Evolutionary conservation across 129 eudicot species (phyloP).

Genomic region (Chrysanthemum makinoi): DNA sequence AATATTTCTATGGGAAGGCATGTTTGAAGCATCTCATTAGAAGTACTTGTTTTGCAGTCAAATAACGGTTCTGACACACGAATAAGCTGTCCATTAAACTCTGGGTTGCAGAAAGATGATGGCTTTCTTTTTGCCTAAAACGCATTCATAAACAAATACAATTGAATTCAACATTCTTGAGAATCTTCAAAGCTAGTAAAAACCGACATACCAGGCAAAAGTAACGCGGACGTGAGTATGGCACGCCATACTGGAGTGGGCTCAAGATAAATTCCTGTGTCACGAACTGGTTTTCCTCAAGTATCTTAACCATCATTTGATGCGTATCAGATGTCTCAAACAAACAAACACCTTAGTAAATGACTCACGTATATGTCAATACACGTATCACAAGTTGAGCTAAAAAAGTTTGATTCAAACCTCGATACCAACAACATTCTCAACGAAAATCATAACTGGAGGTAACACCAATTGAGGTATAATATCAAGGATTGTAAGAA

Average conservation of each 20-base stretch:
- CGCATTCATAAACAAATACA: constrained; percentile 28
- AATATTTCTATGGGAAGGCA: constrained; percentile 67
- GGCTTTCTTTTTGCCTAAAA: constrained; percentile 85
- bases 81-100: constrained; percentile 56
- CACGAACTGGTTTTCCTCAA: constrained; percentile 59
- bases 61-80: constrained; percentile 53
- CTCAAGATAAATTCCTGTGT: constrained; percentile 92
- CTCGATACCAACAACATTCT: constrained; percentile 99
- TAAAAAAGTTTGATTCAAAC: constrained; percentile 27
- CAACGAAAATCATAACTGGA: constrained; percentile 84
- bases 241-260: constrained; percentile 91
- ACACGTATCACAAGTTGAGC: background rate
- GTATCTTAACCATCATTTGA: constrained; percentile 57
- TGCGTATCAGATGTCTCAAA: constrained; percentile 93
- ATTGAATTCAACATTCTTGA: background rate
- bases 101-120: constrained; percentile 44
- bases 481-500: constrained; percentile 75
- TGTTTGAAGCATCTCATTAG: constrained; percentile 33
- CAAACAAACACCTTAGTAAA: constrained; percentile 9
- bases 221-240: constrained; percentile 99
- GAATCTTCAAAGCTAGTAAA: constrained; percentile 12
- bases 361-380: background rate
- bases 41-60: constrained; percentile 34
- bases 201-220: constrained; percentile 75
- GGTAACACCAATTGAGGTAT: constrained; percentile 70